These are phyloP conservation scores for Nissolia schottii DNA, from an alignment of 306 rosid species.

Conservation along the genomic window DNA sequence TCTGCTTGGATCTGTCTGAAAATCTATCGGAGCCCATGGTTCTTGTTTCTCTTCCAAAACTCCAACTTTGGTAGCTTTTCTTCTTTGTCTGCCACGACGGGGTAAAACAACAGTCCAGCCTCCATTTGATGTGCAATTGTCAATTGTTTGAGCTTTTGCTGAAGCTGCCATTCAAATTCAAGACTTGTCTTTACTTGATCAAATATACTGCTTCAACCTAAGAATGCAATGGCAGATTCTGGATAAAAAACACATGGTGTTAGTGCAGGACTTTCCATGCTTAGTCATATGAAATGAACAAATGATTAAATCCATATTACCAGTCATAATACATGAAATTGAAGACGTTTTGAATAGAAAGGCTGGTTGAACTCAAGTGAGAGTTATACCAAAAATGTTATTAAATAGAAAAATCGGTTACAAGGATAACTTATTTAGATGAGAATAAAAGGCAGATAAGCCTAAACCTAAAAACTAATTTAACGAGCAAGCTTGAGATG, in stretches of 20 bases:
- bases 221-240: conserved; percentile 17
- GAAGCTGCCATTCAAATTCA: conserved; percentile 52
- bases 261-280: background rate
- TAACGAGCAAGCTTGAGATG: too few relatives aligned
- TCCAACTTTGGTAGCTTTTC: conserved; percentile 13
- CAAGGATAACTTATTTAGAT: too few relatives aligned
- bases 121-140: conserved; percentile 24
- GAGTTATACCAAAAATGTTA: too few relatives aligned
- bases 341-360: too few relatives aligned
- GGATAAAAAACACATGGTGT: background rate
- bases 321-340: background rate
- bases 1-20: conserved; percentile 33
- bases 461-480: too few relatives aligned
- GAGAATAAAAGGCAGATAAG: too few relatives aligned
- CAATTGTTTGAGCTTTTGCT: conserved; percentile 34
- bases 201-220: conserved; percentile 1
- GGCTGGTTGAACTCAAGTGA: too few relatives aligned
- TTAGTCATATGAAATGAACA: background rate
- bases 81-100: conserved; percentile 51
- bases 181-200: background rate
- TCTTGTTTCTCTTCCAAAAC: conserved; percentile 36
- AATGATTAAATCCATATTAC: background rate
- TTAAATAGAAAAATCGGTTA: too few relatives aligned
- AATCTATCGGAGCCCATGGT: conserved; percentile 62
- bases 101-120: conserved; percentile 76